phyloP scores from a whole-genome alignment of 208 protist species.

The Borovskyia barvae region DNA sequence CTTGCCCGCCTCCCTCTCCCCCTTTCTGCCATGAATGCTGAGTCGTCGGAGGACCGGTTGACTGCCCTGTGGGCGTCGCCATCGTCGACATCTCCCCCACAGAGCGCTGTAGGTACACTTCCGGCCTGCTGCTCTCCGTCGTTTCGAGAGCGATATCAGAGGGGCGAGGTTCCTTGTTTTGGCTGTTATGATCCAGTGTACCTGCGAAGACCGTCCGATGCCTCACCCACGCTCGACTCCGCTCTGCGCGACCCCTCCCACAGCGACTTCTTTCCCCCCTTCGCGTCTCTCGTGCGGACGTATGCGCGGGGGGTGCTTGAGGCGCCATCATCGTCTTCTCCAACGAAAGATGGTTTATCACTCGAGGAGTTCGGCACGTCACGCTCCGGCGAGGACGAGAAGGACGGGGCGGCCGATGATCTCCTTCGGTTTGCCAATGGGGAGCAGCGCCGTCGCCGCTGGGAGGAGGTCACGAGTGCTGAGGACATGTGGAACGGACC shows the following conservation, averaged over 20 bases:
- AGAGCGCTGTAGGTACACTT: neutral
- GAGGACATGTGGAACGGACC: conserved; percentile 62
- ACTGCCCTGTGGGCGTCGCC: too few species aligned
- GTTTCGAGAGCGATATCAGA: conserved; percentile 18
- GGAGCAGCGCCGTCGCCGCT: conserved; percentile 9
- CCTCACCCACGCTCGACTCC: neutral
- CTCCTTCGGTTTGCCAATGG: neutral
- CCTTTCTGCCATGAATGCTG: too few species aligned
- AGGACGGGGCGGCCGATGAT: neutral
- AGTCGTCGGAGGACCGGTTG: too few species aligned
- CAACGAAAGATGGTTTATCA: too few species aligned
- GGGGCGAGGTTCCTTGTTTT: conserved; percentile 34
- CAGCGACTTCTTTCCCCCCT: conserved; percentile 21
- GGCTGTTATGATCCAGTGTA: conserved; percentile 63
- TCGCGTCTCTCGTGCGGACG: conserved; percentile 19
- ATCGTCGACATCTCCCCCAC: neutral
- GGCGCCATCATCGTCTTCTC: too few species aligned
- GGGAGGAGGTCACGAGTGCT: conserved; percentile 38
- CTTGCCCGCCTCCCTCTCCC: too few species aligned
- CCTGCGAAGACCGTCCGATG: conserved; percentile 11
- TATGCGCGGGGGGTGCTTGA: conserved; percentile 1
- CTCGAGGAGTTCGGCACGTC: too few species aligned
- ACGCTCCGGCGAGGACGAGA: neutral
- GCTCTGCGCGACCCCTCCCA: neutral
- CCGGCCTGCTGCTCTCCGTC: conserved; percentile 25